Conservation (phyloP, 169 alveolate species). For the Perkinsus olseni region DNA sequence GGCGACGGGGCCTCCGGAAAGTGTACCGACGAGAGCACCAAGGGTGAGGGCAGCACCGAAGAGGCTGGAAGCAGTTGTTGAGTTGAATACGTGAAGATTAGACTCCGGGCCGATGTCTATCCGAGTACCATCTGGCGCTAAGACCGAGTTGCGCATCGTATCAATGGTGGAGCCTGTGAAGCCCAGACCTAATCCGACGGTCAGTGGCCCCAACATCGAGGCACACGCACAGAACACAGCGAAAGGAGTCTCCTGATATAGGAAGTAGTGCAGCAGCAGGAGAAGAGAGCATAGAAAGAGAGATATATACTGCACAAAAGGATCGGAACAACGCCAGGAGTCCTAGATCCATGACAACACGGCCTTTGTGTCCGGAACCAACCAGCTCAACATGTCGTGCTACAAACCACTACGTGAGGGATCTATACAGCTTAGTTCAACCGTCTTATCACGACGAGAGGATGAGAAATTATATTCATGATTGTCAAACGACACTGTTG, state of each 20-base stretch:
- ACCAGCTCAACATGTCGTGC: no score
- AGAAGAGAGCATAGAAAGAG: background rate
- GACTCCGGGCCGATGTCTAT: background rate
- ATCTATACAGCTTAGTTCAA: no score
- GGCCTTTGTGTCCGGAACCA: no score
- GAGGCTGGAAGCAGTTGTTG: background rate
- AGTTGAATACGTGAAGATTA: background rate
- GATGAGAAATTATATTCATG: background rate
- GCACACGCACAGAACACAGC: background rate
- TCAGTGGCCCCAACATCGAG: background rate
- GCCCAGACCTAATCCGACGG: background rate
- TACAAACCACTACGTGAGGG: no score
- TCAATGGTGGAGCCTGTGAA: background rate
- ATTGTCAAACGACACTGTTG: background rate
- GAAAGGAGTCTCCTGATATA: background rate
- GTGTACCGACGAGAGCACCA: background rate
- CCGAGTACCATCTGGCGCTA: background rate
- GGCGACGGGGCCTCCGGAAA: background rate
- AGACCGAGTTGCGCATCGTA: background rate
- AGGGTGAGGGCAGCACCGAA: background rate
- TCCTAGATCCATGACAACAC: no score
- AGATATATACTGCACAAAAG: background rate
- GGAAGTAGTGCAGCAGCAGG: background rate
- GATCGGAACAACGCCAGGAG: no score
- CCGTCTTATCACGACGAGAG: background rate